Percentiles rank a stretch among this genome's conserved stretches.
These are phyloP conservation scores for Nakaseomyces glabratus DNA, from an alignment of 1,139 yeast species.

Conservation along the genomic window DNA sequence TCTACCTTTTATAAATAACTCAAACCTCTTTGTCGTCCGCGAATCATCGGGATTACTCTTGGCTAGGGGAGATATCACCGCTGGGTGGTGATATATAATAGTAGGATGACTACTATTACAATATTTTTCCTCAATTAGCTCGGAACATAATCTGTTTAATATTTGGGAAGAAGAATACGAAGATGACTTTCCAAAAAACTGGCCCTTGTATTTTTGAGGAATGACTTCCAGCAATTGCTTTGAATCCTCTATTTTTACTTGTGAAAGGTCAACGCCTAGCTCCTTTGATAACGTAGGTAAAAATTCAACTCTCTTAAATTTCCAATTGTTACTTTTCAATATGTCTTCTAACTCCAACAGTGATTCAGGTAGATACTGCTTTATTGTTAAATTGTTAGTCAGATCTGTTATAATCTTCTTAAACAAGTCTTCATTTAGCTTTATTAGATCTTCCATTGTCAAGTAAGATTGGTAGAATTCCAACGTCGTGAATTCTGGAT, in stretches of 20 bases:
- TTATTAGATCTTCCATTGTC: constrained; percentile 78
- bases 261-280: constrained; percentile 31
- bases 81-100: constrained; percentile 76
- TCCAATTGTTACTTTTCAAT: constrained; percentile 25
- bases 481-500: constrained; percentile 97
- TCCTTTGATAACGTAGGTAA: constrained; percentile 46
- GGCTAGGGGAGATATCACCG: constrained; percentile 77
- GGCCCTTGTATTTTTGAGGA: constrained; percentile 10
- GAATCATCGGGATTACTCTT: constrained; percentile 33
- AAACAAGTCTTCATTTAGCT: constrained; percentile 53
- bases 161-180: constrained; percentile 41
- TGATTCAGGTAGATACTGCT: constrained; percentile 10
- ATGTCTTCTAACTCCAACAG: constrained; percentile 38
- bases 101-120: constrained; percentile 53
- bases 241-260: constrained; percentile 34
- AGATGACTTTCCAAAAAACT: constrained; percentile 7
- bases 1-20: constrained; percentile 66
- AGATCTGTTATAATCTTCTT: constrained; percentile 28
- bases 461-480: constrained; percentile 95
- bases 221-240: constrained; percentile 31
- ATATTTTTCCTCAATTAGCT: constrained; percentile 46
- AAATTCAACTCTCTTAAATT: constrained; percentile 43
- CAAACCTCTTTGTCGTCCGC: constrained; percentile 47
- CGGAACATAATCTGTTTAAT: constrained; percentile 56
- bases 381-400: constrained; percentile 8